phyloP scores from a whole-genome alignment of 2,329 filamentous ascomycete genomes.

The Aspergillus sp. region DNA sequence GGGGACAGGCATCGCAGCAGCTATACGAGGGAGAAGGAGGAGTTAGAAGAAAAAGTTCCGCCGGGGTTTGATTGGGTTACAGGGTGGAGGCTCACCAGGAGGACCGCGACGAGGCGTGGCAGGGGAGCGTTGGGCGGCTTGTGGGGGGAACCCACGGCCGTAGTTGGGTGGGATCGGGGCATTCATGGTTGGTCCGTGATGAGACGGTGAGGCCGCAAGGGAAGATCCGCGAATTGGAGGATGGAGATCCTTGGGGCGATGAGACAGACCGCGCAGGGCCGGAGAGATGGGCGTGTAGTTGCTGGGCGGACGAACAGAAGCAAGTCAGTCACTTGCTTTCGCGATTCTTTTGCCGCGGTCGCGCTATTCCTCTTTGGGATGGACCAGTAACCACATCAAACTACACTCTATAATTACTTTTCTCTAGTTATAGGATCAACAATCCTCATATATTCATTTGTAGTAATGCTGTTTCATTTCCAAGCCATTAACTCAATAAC shows the following conservation, averaged over 20 bases:
- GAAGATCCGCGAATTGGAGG: slow-evolving; percentile 1
- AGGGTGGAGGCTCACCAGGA: slow-evolving; percentile 37
- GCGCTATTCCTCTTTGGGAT: slow-evolving; percentile 40
- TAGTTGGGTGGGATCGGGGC: slow-evolving; percentile 47
- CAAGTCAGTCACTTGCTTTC: slow-evolving; percentile 15
- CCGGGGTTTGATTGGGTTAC: slow-evolving; percentile 16
- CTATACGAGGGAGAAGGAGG: slow-evolving; percentile 20
- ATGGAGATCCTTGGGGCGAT: slow-evolving; percentile 5
- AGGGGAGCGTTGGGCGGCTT: slow-evolving; percentile 44
- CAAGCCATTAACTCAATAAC: slow-evolving; percentile 18
- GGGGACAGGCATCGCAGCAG: slow-evolving; percentile 37
- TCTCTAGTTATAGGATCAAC: too few relatives aligned
- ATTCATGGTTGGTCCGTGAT: slow-evolving; percentile 34
- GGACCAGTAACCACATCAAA: background rate
- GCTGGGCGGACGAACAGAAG: background rate
- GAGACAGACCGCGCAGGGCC: slow-evolving; percentile 13
- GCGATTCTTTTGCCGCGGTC: slow-evolving; percentile 39
- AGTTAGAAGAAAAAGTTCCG: slow-evolving; percentile 14
- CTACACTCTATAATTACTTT: too few relatives aligned
- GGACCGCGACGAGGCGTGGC: slow-evolving; percentile 45
- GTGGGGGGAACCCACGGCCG: slow-evolving; percentile 44
- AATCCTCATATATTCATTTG: slow-evolving; percentile 18
- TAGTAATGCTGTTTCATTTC: slow-evolving; percentile 29
- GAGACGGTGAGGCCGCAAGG: slow-evolving; percentile 6
- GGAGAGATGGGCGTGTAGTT: slow-evolving; percentile 21